phyloP scores from a whole-genome alignment of 257 asterid species.

The Solanum medicagineum region DNA sequence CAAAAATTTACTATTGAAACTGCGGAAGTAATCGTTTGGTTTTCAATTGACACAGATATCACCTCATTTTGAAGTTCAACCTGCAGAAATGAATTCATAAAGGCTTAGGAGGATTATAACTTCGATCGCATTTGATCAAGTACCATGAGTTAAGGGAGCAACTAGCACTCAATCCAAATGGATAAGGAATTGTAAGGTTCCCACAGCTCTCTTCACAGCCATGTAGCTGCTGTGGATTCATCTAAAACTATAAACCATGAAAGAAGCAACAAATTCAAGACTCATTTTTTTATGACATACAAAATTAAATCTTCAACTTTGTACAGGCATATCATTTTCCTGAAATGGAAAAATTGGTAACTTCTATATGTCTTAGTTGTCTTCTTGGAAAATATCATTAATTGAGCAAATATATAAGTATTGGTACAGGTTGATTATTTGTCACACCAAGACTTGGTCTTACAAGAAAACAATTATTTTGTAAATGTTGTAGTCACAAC shows the following conservation, averaged over 20 bases:
- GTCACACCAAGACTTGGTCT: background rate
- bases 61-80: background rate
- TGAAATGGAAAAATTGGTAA: background rate
- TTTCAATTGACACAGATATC: background rate
- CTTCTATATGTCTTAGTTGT: background rate
- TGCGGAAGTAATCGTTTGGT: constrained; percentile 1
- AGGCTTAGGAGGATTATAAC: background rate
- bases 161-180: constrained; percentile 10
- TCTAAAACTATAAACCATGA: background rate
- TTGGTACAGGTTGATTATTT: background rate
- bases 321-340: background rate
- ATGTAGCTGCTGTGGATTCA: background rate
- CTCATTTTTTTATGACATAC: background rate
- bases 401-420: background rate
- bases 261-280: background rate
- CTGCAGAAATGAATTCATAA: background rate
- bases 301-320: background rate
- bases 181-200: background rate
- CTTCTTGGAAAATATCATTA: background rate
- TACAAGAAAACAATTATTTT: background rate
- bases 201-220: background rate
- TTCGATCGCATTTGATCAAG: background rate
- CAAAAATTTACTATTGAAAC: background rate
- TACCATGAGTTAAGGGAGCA: constrained; percentile 7
- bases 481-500: background rate